These are phyloP conservation scores for Phytophthora cryptogea DNA, from an alignment of 352 stramenopile species.

Conservation along the genomic window DNA sequence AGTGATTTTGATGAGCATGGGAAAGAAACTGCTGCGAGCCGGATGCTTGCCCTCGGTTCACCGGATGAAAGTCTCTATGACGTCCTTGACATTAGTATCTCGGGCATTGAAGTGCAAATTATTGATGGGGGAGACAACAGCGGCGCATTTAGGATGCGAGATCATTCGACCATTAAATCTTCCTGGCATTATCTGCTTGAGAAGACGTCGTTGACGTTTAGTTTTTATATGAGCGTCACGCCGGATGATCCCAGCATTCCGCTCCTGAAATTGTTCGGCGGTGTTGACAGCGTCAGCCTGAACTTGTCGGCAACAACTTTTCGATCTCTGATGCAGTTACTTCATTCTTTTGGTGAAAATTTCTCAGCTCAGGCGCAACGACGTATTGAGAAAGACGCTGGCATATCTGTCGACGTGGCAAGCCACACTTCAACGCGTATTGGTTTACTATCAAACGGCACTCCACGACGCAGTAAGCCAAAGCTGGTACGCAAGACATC, in stretches of 20 bases:
- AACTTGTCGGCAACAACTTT: constrained; percentile 76
- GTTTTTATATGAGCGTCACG: constrained; percentile 78
- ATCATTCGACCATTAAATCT: constrained; percentile 25
- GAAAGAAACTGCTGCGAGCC: constrained; percentile 8
- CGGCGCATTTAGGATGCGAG: constrained; percentile 24
- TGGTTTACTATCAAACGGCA: constrained; percentile 6
- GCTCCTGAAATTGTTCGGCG: constrained; percentile 76
- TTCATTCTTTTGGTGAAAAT: constrained; percentile 77
- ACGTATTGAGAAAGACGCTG: constrained; percentile 29
- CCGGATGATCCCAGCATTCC: constrained; percentile 80
- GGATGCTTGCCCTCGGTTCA: constrained; percentile 22
- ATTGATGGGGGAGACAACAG: constrained; percentile 32
- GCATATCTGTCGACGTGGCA: constrained; percentile 5
- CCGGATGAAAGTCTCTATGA: constrained; percentile 71
- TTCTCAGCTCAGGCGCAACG: constrained; percentile 51
- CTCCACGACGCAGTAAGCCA: constrained; percentile 32
- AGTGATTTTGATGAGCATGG: constrained; percentile 7
- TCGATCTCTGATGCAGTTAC: constrained; percentile 54
- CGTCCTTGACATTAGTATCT: constrained; percentile 76
- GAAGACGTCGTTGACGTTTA: constrained; percentile 75
- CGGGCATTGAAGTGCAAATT: constrained; percentile 77
- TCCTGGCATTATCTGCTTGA: constrained; percentile 68
- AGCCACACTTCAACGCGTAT: constrained; percentile 13
- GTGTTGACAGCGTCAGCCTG: constrained; percentile 67
- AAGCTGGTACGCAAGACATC: constrained; percentile 35